These are phyloP conservation scores for Coemansia sp. DNA, from an alignment of 192 early-diverging fungal genomes.

Conservation along the genomic window DNA sequence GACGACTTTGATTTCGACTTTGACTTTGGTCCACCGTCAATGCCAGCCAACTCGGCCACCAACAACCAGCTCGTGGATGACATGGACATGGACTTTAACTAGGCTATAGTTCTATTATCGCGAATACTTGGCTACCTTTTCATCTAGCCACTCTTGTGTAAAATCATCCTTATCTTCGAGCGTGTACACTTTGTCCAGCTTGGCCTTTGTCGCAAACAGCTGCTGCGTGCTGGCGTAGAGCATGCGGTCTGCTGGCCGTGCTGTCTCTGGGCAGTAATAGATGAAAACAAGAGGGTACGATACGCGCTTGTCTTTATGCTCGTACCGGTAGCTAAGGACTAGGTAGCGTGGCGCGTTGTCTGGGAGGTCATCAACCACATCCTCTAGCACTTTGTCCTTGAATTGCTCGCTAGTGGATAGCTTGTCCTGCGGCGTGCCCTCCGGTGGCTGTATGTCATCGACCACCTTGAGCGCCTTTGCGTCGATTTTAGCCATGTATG, in stretches of 20 bases:
- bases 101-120: neutral
- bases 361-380: slow-evolving; percentile 63
- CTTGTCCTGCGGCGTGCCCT: slow-evolving; percentile 24
- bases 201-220: slow-evolving; percentile 58
- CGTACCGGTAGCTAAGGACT: slow-evolving; percentile 22
- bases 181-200: slow-evolving; percentile 71
- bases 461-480: slow-evolving; percentile 50
- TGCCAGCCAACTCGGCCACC: neutral
- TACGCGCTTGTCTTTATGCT: slow-evolving; percentile 59
- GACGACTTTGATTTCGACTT: slow-evolving; percentile 42
- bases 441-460: slow-evolving; percentile 11
- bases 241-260: slow-evolving; percentile 14
- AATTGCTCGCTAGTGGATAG: slow-evolving; percentile 4
- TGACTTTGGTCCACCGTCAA: neutral
- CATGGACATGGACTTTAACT: neutral
- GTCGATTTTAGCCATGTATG: slow-evolving; percentile 57
- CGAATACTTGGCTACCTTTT: slow-evolving; percentile 46
- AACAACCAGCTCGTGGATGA: neutral
- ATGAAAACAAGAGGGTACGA: slow-evolving; percentile 76
- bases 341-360: slow-evolving; percentile 65
- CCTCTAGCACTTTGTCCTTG: slow-evolving; percentile 55
- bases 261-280: slow-evolving; percentile 64
- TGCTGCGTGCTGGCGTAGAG: slow-evolving; percentile 65
- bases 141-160: slow-evolving; percentile 65
- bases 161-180: slow-evolving; percentile 68